phyloP scores from a whole-genome alignment of 257 asterid species.

The Ilex asprella region DNA sequence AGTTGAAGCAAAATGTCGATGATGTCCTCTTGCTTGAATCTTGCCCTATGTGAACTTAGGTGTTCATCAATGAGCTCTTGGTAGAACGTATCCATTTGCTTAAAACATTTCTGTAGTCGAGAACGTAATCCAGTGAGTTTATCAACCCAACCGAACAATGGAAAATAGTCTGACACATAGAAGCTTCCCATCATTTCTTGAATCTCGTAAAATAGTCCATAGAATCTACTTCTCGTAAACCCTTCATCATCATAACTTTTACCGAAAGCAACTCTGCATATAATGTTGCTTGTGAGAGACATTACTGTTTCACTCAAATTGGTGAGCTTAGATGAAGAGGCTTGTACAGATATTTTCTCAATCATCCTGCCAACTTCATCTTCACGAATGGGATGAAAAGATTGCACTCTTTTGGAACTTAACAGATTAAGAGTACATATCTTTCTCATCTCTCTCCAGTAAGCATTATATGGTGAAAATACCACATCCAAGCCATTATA shows the following conservation, averaged over 20 bases:
- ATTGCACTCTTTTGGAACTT: not conserved
- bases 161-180: constrained; percentile 29
- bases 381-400: not conserved
- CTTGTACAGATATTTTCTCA: not conserved
- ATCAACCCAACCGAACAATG: constrained; percentile 31
- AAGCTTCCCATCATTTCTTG: constrained; percentile 28
- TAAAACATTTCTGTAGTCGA: constrained; percentile 25
- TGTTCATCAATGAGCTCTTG: constrained; percentile 32
- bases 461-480: not conserved
- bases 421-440: not conserved
- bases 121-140: constrained; percentile 24
- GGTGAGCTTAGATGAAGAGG: not conserved
- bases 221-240: constrained; percentile 18
- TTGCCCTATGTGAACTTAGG: constrained; percentile 5
- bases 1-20: constrained; percentile 30
- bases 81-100: constrained; percentile 23
- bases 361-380: not conserved
- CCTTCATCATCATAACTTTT: not conserved
- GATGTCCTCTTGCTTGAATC: constrained; percentile 12
- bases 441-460: constrained; percentile 1
- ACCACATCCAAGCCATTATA: not conserved
- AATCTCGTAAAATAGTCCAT: constrained; percentile 27
- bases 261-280: not conserved
- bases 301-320: not conserved
- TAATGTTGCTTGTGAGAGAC: not conserved